Conservation (phyloP, 176 grass and related monocot species). For the Pharus latifolius region DNA sequence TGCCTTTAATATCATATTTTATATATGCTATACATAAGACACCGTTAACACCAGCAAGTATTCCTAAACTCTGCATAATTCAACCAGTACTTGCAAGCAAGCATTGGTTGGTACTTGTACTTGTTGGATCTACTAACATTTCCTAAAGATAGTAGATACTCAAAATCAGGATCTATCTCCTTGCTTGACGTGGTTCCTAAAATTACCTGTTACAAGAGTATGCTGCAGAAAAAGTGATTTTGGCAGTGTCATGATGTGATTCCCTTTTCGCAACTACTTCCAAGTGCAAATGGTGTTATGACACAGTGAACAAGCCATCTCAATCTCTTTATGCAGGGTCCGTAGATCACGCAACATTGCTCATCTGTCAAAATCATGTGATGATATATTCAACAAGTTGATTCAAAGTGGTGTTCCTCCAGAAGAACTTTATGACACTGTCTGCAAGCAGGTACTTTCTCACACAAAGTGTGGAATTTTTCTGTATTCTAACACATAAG, state of each 20-base stretch:
- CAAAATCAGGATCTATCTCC: not conserved
- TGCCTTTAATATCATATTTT: no score
- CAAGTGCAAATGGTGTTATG: not conserved
- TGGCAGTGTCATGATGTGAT: no score
- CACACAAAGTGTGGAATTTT: not conserved
- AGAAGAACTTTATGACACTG: constrained; percentile 64
- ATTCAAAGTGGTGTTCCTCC: constrained; percentile 59
- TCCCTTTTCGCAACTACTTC: not conserved
- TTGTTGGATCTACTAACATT: no score
- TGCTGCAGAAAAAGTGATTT: no score
- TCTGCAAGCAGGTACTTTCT: constrained; percentile 72
- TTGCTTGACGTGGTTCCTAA: not conserved
- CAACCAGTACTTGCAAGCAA: no score
- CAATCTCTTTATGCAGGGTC: constrained; percentile 31
- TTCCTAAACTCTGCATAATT: no score
- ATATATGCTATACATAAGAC: no score
- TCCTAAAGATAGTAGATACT: no score
- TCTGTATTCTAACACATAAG: not conserved
- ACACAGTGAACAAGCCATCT: not conserved
- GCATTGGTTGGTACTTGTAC: no score
- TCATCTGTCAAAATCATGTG: constrained; percentile 65
- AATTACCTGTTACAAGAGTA: no score
- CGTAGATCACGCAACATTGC: constrained; percentile 41
- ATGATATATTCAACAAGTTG: constrained; percentile 80
- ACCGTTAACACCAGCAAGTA: no score